Conservation (phyloP, 2,329 filamentous ascomycete genomes). For the Phoma sp. region DNA sequence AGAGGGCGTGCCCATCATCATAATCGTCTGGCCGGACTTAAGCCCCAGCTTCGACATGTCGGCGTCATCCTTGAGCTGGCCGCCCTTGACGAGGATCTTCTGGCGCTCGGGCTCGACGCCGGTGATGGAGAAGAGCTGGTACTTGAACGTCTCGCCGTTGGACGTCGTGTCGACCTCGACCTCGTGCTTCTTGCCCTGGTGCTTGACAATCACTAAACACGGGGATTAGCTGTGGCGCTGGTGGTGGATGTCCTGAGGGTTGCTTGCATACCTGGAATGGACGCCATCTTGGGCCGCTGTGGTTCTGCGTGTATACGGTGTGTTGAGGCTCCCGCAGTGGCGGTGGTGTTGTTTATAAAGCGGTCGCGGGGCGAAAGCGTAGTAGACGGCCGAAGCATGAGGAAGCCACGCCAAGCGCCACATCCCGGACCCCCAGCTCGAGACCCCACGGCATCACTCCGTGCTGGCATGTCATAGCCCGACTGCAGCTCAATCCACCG, state of each 20-base stretch:
- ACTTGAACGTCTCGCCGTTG: slow-evolving; percentile 92
- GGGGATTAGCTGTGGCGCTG: slow-evolving; percentile 28
- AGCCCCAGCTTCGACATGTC: slow-evolving; percentile 82
- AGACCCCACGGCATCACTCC: slow-evolving; percentile 34
- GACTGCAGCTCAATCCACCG: slow-evolving; percentile 24
- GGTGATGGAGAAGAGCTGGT: slow-evolving; percentile 92
- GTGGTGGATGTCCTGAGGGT: neutral
- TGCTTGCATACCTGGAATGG: slow-evolving; percentile 44
- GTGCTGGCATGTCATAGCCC: slow-evolving; percentile 43
- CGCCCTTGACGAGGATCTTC: slow-evolving; percentile 93
- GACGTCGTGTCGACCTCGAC: slow-evolving; percentile 86
- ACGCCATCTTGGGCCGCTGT: slow-evolving; percentile 37
- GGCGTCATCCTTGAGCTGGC: slow-evolving; percentile 94
- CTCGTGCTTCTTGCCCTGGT: slow-evolving; percentile 93
- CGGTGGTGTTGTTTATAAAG: slow-evolving; percentile 23
- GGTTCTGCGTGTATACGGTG: neutral
- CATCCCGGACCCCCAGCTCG: slow-evolving; percentile 34
- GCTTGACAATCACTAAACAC: slow-evolving; percentile 82
- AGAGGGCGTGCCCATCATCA: slow-evolving; percentile 94
- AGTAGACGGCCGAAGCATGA: slow-evolving; percentile 36
- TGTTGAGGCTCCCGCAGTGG: slow-evolving; percentile 11
- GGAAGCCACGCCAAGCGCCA: slow-evolving; percentile 30
- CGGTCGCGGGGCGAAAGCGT: slow-evolving; percentile 41
- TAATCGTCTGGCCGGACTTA: slow-evolving; percentile 85
- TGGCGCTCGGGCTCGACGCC: slow-evolving; percentile 95